Base-by-base conservation (phyloP, 148 eudicot species). In the Rhododendron molle region DNA sequence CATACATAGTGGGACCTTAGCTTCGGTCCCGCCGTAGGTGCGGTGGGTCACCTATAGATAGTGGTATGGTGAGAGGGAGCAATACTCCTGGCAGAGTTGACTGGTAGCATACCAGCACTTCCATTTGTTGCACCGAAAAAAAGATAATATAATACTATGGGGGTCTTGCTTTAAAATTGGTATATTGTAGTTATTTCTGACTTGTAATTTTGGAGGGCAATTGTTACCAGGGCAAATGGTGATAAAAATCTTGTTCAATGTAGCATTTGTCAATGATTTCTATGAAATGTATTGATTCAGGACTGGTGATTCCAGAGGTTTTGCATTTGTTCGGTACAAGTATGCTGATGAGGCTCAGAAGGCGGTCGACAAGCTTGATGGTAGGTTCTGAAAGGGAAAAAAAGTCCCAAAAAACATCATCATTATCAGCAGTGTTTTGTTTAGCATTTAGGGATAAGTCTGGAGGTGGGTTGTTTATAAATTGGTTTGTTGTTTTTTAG, bases 221-320 rank as follows among this genome's bases (percentile, higher is more conserved):
- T 52, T 52, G 56, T 30, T 23, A 62, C 7, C 62, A 62, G 0
- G 69, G 28, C 1, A 62, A 62, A 62, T 62, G 28, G 28, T 62
- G 11, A 62, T 62, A 23, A 23, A 7, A 60, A 60, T 21, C 28
- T 23, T 8, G 28, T 23, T 21, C n/a, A 0, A 23, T 62, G n/a
- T 23, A 7, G 30, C 30, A 23, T 2, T 62, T 23, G 2, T 62
- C 69, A 23, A n/a, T 62, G 28, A 62, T 62, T 62, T 62, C 69
- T 23, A 7, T 62, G 12, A 10, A 62, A 62, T 62, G 23, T 62
- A 62, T 23, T 62, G 69, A 23, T 62, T 43, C 65, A 96, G 98
- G 93, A 96, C 98, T 79, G 98, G 99, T 3, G 96, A 96, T 58
- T 96, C 99, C 0, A 92, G 99, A n/a, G 98, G 98, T 16, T 96